phyloP scores from a whole-genome alignment of 208 protist species.

The Acanthamoeba triangularis region DNA sequence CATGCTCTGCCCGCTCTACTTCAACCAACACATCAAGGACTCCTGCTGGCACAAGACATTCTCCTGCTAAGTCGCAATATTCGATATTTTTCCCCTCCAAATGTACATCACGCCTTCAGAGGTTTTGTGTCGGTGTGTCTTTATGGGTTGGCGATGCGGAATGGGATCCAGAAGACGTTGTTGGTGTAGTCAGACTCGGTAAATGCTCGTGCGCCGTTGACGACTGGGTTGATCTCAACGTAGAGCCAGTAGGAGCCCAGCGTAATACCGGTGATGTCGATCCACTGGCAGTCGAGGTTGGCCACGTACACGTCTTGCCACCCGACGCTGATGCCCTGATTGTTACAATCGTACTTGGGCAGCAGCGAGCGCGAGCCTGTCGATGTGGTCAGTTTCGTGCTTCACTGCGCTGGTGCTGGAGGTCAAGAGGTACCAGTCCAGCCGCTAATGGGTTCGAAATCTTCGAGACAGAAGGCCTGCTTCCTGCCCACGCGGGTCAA shows the following conservation, averaged over 20 bases:
- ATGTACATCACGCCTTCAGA: too few species aligned
- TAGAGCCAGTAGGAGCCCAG: constrained; percentile 9
- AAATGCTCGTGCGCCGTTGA: not conserved
- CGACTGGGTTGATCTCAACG: constrained; percentile 4
- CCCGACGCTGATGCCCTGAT: constrained; percentile 65
- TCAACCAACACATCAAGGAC: not conserved
- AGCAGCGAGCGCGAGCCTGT: not conserved
- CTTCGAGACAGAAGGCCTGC: constrained; percentile 59
- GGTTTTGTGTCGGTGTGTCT: too few species aligned
- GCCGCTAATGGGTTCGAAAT: constrained; percentile 1
- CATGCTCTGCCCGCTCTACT: constrained; percentile 3
- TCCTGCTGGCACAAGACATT: not conserved
- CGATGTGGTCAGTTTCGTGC: not conserved
- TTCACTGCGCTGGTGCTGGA: not conserved
- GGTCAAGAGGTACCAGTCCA: not conserved
- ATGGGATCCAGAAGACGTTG: constrained; percentile 63
- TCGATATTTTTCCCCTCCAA: too few species aligned
- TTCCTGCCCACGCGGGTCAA: constrained; percentile 15
- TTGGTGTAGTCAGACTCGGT: constrained; percentile 43
- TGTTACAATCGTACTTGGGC: constrained; percentile 37
- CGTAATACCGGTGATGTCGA: constrained; percentile 37
- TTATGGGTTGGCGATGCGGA: not conserved
- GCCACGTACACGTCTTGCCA: constrained; percentile 64
- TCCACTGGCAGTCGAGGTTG: constrained; percentile 66
- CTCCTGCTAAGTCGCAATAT: too few species aligned